Conservation (phyloP, 169 alveolate genomes). For the Neospora caninum region DNA sequence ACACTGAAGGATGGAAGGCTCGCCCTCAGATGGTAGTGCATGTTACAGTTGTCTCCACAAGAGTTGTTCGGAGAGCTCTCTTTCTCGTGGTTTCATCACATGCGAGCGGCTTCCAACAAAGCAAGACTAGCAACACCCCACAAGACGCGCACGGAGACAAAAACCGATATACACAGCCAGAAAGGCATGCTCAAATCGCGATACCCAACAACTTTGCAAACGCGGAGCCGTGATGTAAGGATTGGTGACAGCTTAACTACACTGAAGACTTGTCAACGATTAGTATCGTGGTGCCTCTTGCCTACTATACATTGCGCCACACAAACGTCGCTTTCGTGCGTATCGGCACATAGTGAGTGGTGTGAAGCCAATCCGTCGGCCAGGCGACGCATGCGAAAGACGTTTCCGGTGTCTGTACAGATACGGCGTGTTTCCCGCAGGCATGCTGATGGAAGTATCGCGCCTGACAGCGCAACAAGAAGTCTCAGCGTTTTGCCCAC, state of each 20-base stretch:
- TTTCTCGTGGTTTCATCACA: not conserved
- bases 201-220: not conserved
- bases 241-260: too few relatives aligned
- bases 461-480: not conserved
- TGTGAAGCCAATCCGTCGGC: too few relatives aligned
- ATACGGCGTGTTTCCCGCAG: too few relatives aligned
- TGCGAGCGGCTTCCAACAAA: not conserved
- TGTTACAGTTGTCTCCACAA: conserved; percentile 34
- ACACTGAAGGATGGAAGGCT: not conserved
- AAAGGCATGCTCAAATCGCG: not conserved
- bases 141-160: not conserved
- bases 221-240: too few relatives aligned
- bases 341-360: too few relatives aligned
- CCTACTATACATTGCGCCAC: too few relatives aligned
- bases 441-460: too few relatives aligned
- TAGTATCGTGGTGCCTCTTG: too few relatives aligned
- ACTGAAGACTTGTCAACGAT: too few relatives aligned
- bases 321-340: too few relatives aligned
- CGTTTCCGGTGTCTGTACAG: too few relatives aligned
- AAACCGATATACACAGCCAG: not conserved
- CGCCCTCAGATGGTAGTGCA: conserved; percentile 51
- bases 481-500: not conserved
- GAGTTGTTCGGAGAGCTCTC: not conserved
- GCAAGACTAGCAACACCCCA: not conserved
- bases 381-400: too few relatives aligned